Conservation (phyloP, 2,329 filamentous ascomycete species). For the Elsinoe batatas region DNA sequence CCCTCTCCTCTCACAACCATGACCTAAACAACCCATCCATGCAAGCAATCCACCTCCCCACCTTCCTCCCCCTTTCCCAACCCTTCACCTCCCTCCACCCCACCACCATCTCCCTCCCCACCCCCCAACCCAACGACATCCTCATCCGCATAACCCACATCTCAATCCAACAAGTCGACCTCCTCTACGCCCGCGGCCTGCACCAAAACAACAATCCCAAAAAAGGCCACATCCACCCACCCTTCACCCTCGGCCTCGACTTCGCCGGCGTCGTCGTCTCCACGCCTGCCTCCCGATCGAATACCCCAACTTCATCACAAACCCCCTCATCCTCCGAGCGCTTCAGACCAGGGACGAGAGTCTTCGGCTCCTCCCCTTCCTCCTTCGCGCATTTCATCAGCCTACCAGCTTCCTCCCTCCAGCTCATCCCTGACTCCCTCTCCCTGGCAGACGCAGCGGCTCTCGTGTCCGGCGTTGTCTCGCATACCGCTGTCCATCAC, state of each 20-base stretch:
- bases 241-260: conserved; percentile 51
- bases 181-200: conserved; percentile 48
- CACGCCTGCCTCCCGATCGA: conserved; percentile 33
- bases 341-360: conserved; percentile 35
- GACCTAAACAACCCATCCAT: conserved; percentile 20
- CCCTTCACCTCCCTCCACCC: conserved; percentile 23
- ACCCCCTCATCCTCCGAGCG: conserved; percentile 22
- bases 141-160: conserved; percentile 45
- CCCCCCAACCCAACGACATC: conserved; percentile 28
- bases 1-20: background rate
- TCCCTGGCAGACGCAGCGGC: conserved; percentile 43
- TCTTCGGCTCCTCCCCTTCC: conserved; percentile 46
- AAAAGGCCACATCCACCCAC: conserved; percentile 43
- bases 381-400: conserved; percentile 45
- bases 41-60: conserved; percentile 33
- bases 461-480: conserved; percentile 44
- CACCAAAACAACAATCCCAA: conserved; percentile 48
- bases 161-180: conserved; percentile 51
- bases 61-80: conserved; percentile 23
- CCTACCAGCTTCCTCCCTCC: conserved; percentile 32
- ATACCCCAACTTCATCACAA: conserved; percentile 39
- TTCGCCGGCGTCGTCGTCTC: conserved; percentile 46
- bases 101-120: conserved; percentile 25
- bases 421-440: conserved; percentile 38
- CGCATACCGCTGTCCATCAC: conserved; percentile 41